Evolutionary conservation across 306 rosid genomes (phyloP), one percentile per base, ranked within the genome.

Genomic region (Trifolium repens): DNA sequence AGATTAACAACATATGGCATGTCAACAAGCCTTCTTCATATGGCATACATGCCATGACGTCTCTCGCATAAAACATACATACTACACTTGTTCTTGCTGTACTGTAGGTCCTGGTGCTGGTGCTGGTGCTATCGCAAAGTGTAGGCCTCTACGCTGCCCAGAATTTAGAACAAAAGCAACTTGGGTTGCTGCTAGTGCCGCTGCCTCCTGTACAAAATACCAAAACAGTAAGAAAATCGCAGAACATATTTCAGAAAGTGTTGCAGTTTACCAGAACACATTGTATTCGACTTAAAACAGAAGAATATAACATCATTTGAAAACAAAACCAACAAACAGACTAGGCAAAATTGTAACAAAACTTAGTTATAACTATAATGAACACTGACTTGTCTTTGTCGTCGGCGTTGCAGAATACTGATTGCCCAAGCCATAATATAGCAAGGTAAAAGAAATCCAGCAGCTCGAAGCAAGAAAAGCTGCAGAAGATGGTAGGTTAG

Each of bases 391-490:
- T 88, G 99, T 92, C 97, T 90, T 80, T 91, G 99, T 64, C 96
- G 93, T 58, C 97, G 85, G 10, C 92, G 98, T 82, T 96, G 99
- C 89, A 96, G 87, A 78, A 96, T 87, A 80, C 93, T 90, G 84
- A 96, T 87, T 75, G 97, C 99, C 91, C 99, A 96, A 73, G 99
- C 98, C 98, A 96, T 96, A 16, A 96, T 90, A 76, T 96, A 96
- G 87, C 97, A 96, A 74, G 99, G 99, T 78, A 96, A 86, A 58
- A 96, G 92, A 89, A 92, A 96, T 39, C 99, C 96, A 83, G 97
- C 98, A 34, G 96, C 98, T 19, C 97, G 89, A 72, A 96, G 98
- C 86, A 96, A 83, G 90, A 91, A 94, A 71, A 94, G 91, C 98
- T 94, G 85, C 76, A 55, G n/a, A 70, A 47, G 75, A 43, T 40